Conservation (phyloP, 2,329 filamentous ascomycete species). For the Exophiala spinifera region DNA sequence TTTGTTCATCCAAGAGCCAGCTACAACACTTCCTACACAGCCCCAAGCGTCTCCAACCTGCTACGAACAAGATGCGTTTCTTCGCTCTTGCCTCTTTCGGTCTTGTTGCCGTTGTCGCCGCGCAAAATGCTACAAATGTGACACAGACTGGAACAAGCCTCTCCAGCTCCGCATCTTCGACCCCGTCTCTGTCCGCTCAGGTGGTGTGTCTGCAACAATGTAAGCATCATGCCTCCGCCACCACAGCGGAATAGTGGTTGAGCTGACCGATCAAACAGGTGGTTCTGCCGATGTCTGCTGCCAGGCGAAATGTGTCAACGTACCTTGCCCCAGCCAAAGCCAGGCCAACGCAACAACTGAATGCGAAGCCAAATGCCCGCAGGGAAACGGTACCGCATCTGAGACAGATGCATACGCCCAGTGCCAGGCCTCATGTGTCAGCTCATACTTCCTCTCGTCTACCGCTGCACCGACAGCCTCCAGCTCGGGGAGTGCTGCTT, state of each 20-base stretch:
- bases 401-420: slow-evolving; percentile 47
- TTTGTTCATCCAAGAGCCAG: not conserved
- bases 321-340: slow-evolving; percentile 51
- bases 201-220: slow-evolving; percentile 38
- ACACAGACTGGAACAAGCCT: not conserved
- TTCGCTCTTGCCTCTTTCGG: slow-evolving; percentile 31
- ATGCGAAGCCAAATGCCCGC: slow-evolving; percentile 52
- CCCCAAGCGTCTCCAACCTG: not conserved
- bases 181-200: slow-evolving; percentile 12
- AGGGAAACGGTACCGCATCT: slow-evolving; percentile 49
- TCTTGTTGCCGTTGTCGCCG: slow-evolving; percentile 45
- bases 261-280: slow-evolving; percentile 33
- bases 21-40: not conserved
- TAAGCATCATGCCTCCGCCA: slow-evolving; percentile 27
- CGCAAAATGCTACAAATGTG: slow-evolving; percentile 32
- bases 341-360: slow-evolving; percentile 51
- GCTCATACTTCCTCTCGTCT: slow-evolving; percentile 46
- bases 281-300: slow-evolving; percentile 48
- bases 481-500: slow-evolving; percentile 18
- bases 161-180: not conserved
- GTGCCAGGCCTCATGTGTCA: slow-evolving; percentile 51
- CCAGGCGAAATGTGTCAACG: slow-evolving; percentile 49
- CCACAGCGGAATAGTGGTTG: not conserved
- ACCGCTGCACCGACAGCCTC: slow-evolving; percentile 29
- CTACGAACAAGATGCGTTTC: slow-evolving; percentile 19